phyloP scores from a whole-genome alignment of 2,329 filamentous ascomycete species.

The Monilinia aucupariae region DNA sequence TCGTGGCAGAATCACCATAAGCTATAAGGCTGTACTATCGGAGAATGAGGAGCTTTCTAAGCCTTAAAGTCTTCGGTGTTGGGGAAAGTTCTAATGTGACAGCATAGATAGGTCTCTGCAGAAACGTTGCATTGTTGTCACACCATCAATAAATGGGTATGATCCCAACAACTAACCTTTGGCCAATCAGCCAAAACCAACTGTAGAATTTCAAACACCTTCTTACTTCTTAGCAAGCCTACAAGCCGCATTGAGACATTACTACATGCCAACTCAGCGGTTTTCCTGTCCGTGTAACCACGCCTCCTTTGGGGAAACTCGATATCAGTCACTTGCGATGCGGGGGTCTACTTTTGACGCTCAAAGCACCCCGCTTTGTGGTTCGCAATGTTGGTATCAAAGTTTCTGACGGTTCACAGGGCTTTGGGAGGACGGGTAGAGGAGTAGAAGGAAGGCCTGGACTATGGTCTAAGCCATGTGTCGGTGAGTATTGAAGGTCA shows the following conservation, averaged over 20 bases:
- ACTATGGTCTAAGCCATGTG: background rate
- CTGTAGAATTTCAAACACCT: rapidly evolving
- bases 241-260: background rate
- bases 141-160: background rate
- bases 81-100: background rate
- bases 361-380: rapidly evolving
- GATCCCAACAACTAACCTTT: background rate
- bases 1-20: background rate
- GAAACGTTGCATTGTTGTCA: background rate
- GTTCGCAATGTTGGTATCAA: background rate
- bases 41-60: too few species aligned
- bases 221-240: background rate
- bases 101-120: background rate
- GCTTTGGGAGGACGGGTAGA: background rate
- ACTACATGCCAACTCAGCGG: background rate
- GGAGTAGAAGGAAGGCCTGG: background rate
- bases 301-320: background rate
- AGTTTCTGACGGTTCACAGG: background rate
- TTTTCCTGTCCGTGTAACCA: background rate
- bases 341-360: background rate
- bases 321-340: background rate
- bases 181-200: background rate
- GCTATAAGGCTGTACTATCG: too few species aligned
- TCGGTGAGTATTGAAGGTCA: background rate
- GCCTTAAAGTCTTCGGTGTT: too few species aligned